Base-by-base conservation (phyloP, 2,329 filamentous ascomycete genomes). In the Ophiocordyceps australis region DNA sequence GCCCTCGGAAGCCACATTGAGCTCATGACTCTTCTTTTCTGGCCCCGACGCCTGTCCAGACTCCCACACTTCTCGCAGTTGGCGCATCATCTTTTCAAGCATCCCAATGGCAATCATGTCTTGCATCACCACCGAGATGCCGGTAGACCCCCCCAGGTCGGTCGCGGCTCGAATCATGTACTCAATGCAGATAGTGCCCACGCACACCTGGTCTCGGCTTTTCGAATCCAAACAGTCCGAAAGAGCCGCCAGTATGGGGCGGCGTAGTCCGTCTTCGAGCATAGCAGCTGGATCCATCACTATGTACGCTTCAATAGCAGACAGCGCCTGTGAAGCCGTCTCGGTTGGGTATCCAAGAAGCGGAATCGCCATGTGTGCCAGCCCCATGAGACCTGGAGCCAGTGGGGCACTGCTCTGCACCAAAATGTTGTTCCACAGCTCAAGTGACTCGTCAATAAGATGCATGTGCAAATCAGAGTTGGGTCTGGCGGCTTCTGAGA, bases 361-460 rank as follows among this genome's bases (percentile, higher is more conserved):
- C 1, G 70, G 70, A 10, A 83, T 63, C 2, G 69, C 60, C 23
- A 62, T 52, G n/a, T 67, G 62, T 3, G 70, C 61, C 19, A 86
- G 57, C 4, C 59, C 54, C 4, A 77, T 46, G n/a, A 85, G 52
- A 10, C 72, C 68, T 1, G 60, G 51, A 1, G 69, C 61, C 4
- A 73, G 52, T 1, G 76, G 72, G 9, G 67, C 52, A 7, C 63
- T 59, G 30, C 72, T 74, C 39, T 81, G 70, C 33, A 59, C 59
- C 20, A 85, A 49, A 9, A 94, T 70, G 3, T 76, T 69, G 18
- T 66, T 63, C 86, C 86, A 95, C 4, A 98, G 65, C 29, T 94
- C 85, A 10, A 95, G 58, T 0, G 82, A 80, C 45, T 98, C 89
- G 33, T 95, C 89, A 9, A 93, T 69, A 9, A 98, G 66, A 40